Evolutionary conservation across 2,329 filamentous ascomycete species (phyloP).

Genomic region (Volutella citrinella): DNA sequence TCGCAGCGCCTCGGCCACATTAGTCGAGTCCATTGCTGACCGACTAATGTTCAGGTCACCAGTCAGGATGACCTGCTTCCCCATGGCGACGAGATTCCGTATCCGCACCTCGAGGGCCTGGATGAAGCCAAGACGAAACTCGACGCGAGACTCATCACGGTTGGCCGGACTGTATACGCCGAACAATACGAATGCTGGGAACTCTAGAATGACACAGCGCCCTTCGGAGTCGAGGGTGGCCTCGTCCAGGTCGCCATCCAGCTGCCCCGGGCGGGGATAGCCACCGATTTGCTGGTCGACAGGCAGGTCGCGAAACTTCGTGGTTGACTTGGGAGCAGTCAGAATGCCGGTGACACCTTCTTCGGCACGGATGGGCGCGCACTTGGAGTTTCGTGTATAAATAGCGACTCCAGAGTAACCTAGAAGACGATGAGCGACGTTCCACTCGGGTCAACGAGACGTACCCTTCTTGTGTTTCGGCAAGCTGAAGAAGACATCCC

Average conservation of each 20-base stretch:
- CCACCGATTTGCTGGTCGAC: constrained; percentile 78
- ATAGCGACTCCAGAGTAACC: constrained; percentile 95
- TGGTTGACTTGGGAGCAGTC: constrained; percentile 67
- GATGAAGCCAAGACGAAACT: constrained; percentile 79
- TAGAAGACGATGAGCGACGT: constrained; percentile 32
- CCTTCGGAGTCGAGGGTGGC: constrained; percentile 82
- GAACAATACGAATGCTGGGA: constrained; percentile 89
- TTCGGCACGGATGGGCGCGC: constrained; percentile 84
- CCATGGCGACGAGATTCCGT: constrained; percentile 74
- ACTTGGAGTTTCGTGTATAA: constrained; percentile 85
- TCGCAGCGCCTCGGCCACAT: constrained; percentile 65
- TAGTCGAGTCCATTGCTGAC: constrained; percentile 72
- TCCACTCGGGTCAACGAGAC: neutral
- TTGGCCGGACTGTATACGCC: constrained; percentile 91
- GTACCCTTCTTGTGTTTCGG: constrained; percentile 90
- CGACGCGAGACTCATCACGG: constrained; percentile 77
- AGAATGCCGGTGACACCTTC: constrained; percentile 88
- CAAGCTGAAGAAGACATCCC: constrained; percentile 95
- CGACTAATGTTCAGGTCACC: constrained; percentile 84
- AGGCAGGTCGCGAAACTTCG: constrained; percentile 72
- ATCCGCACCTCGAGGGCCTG: constrained; percentile 78
- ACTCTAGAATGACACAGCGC: constrained; percentile 86
- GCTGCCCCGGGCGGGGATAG: constrained; percentile 71
- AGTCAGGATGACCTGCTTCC: constrained; percentile 80
- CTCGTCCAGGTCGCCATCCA: constrained; percentile 64